Base-by-base conservation (phyloP, 345 rosid species). In the Eucalyptus cloeziana region DNA sequence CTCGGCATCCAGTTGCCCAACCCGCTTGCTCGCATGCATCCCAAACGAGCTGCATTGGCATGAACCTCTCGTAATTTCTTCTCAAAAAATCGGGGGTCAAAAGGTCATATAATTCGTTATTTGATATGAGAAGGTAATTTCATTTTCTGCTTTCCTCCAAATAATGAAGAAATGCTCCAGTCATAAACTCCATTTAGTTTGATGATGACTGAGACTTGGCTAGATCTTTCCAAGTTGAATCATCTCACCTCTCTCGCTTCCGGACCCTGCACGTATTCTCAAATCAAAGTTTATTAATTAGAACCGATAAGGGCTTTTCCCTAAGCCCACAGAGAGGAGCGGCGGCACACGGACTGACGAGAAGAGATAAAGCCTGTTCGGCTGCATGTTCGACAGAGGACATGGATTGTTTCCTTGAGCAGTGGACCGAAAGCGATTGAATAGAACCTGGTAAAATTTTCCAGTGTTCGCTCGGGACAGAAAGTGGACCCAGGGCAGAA, bases 81-180 rank as follows among this genome's bases (percentile, higher is more conserved):
- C 5, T 13, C 2, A 60, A 60, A 30, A 12, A 27, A 27, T 27
- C 2, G 2, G 3, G 67, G 31, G 0, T 60, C 14, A 27, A 60
- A 60, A 0, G 1, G 16, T 27, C 0, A 4, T 25, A 25, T 27
- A 2, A 60, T 60, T 60, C 1, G 2, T 25, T 0, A 0, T 27
- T 12, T 27, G 8, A 60, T 12, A 4, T 0, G 67, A 60, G 31
- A 30, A 60, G 67, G 7, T 25, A 60, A 60, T 60, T 60, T 12
- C 2, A 27, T 60, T 60, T 22, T 56, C 12, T 56, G 22, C 5
- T 56, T 56, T 56, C 5, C 62, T 56, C 5, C 62, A 22, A 22
- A 56, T 0, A 56, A 56, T 22, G 62, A 56, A 56, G 62, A 56
- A 24, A 1, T 56, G 62, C 30, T 22, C 27, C 30, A 56, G 27